A percentile compares a stretch with the other conserved stretches of the same genome.
phyloP scores from a whole-genome alignment of 768 basidiomycete genomes.

The Porphyrellus cyaneotinctus region DNA sequence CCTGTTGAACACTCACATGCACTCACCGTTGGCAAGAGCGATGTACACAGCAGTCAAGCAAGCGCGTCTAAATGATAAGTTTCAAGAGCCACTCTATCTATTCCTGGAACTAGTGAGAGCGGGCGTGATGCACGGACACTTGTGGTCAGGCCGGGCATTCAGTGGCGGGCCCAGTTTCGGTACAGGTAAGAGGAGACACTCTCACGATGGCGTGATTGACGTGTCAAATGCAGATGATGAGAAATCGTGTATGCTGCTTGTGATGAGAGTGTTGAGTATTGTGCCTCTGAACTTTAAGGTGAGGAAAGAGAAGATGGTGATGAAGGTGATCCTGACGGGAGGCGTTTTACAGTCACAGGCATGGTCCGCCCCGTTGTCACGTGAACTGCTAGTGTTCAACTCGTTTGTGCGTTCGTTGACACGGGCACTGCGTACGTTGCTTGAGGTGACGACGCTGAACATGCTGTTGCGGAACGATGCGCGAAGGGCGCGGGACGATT shows the following conservation, averaged over 20 bases:
- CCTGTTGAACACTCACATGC: conserved; percentile 81
- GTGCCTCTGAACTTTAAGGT: conserved; percentile 95
- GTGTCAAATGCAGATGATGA: conserved; percentile 67
- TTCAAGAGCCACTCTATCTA: conserved; percentile 93
- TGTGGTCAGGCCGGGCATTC: conserved; percentile 84
- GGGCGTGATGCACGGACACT: conserved; percentile 93
- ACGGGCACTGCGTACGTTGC: conserved; percentile 81
- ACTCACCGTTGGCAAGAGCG: conserved; percentile 86
- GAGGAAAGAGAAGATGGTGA: conserved; percentile 19
- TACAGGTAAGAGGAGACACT: conserved; percentile 51
- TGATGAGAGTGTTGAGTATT: conserved; percentile 95
- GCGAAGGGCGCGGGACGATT: conserved; percentile 80
- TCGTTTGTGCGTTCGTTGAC: conserved; percentile 92
- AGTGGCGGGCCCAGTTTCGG: conserved; percentile 97
- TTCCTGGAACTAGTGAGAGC: conserved; percentile 94
- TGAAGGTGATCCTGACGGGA: conserved; percentile 8
- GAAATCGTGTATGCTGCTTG: conserved; percentile 89
- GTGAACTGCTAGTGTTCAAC: conserved; percentile 97
- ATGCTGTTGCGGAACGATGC: conserved; percentile 91
- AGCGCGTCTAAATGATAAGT: conserved; percentile 91
- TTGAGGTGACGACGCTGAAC: conserved; percentile 90
- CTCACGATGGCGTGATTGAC: conserved; percentile 31
- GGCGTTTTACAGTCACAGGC: conserved; percentile 59
- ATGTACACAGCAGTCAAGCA: conserved; percentile 78
- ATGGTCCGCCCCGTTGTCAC: conserved; percentile 95